These are phyloP conservation scores for Torrubiella hemipterigena DNA, from an alignment of 2,329 filamentous ascomycete genomes.

Conservation along the genomic window DNA sequence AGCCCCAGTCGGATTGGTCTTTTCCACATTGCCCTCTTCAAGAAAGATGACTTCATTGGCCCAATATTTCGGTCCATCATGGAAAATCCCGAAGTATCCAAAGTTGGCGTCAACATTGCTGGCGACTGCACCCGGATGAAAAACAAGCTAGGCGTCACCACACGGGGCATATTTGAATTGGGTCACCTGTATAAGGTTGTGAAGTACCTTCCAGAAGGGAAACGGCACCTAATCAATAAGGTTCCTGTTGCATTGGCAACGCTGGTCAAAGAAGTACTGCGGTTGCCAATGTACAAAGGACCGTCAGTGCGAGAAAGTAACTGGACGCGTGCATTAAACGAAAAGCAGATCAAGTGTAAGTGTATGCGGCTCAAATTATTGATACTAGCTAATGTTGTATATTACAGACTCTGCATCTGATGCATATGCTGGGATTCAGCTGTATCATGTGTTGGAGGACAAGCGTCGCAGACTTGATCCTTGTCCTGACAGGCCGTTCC, in stretches of 20 bases:
- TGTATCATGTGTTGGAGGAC: slow-evolving; percentile 61
- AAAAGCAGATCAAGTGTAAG: slow-evolving; percentile 60
- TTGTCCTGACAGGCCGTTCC: slow-evolving; percentile 55
- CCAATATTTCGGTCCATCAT: slow-evolving; percentile 61
- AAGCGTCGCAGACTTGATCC: slow-evolving; percentile 56
- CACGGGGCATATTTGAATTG: slow-evolving; percentile 63
- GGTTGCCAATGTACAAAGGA: slow-evolving; percentile 66
- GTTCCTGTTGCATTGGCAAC: slow-evolving; percentile 51
- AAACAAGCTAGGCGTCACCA: slow-evolving; percentile 52
- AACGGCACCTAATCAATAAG: slow-evolving; percentile 50
- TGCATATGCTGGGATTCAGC: slow-evolving; percentile 64
- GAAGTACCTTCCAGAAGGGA: slow-evolving; percentile 43
- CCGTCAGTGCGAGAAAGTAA: slow-evolving; percentile 56
- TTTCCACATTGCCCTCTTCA: slow-evolving; percentile 65
- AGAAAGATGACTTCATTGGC: slow-evolving; percentile 47
- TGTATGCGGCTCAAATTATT: slow-evolving; percentile 8
- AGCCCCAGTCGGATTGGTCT: slow-evolving; percentile 64
- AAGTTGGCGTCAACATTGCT: slow-evolving; percentile 66
- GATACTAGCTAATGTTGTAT: background rate
- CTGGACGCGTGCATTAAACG: slow-evolving; percentile 54
- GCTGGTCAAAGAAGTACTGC: slow-evolving; percentile 60
- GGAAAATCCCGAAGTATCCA: slow-evolving; percentile 56
- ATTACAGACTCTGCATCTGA: slow-evolving; percentile 63
- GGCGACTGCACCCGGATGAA: slow-evolving; percentile 58
- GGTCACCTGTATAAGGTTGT: slow-evolving; percentile 73